Evolutionary conservation across 495 filamentous ascomycete genomes (phyloP).

Genomic region (Glarea lozoyensis): DNA sequence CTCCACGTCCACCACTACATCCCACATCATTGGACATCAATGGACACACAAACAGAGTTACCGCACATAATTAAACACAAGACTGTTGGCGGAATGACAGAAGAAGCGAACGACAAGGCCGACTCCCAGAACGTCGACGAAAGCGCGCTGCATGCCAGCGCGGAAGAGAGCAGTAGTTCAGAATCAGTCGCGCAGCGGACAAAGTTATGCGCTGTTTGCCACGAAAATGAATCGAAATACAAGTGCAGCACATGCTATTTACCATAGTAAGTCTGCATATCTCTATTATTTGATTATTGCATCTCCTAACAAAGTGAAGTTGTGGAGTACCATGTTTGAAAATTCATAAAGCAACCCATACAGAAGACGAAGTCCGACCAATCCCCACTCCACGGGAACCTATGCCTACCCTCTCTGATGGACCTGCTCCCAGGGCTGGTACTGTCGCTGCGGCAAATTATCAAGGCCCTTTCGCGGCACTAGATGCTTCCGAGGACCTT

Average conservation of each 20-base stretch:
- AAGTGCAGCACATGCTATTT: conserved; percentile 56
- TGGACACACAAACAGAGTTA: too few relatives aligned
- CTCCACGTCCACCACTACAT: too few relatives aligned
- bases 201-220: conserved; percentile 49
- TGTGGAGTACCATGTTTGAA: conserved; percentile 64
- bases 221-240: conserved; percentile 48
- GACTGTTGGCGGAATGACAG: too few relatives aligned
- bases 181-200: too few relatives aligned
- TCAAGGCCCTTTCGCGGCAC: conserved; percentile 25
- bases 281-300: conserved; percentile 3
- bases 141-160: too few relatives aligned
- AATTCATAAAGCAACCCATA: conserved; percentile 45
- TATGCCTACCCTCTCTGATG: conserved; percentile 9
- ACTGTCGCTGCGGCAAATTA: conserved; percentile 12
- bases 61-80: too few relatives aligned
- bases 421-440: conserved; percentile 16
- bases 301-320: conserved; percentile 29
- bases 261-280: conserved; percentile 44
- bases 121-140: too few relatives aligned
- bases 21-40: too few relatives aligned
- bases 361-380: conserved; percentile 13
- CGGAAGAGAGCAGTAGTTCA: too few relatives aligned
- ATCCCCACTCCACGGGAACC: conserved; percentile 6
- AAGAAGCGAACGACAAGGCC: too few relatives aligned
- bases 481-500: conserved; percentile 35